Base-by-base conservation (phyloP, 768 basidiomycete species). In the Myochromella boudieri region DNA sequence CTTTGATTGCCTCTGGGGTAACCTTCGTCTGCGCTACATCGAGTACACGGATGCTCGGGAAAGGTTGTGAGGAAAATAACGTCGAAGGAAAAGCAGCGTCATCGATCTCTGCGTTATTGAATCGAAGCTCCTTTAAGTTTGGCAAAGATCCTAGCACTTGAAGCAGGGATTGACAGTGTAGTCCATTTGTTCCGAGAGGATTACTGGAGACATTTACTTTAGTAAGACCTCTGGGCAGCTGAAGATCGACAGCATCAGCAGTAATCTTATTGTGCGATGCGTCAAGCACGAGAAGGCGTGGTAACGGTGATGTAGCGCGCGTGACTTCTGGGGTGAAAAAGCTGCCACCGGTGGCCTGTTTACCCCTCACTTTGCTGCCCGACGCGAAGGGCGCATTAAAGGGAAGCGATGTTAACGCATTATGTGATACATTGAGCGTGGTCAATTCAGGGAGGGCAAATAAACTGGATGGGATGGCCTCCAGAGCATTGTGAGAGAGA, bases 401-500 rank as follows among this genome's bases (percentile, higher is more conserved):
- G 1, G 85, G 82, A 6, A 91, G 67, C 2, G 76, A 55, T 6
- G 73, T 71, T 8, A 91, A 69, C 0, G 68, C 60, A 61, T 92
- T 92, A 57, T 90, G 78, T 2, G 89, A 85, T 11, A 91, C 50
- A 51, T 91, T 87, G 40, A 92, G 71, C 21, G 63, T 71, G 3
- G 79, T 72, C 26, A 92, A 75, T 28, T 79, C 69, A 6, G 89
- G 86, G 15, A 92, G 77, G 10, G 84, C 70, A 54, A 83, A 91
- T 22, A 90, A 56, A 54, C 81, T 77, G 25, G 66, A 56, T 1
- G 90, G 90, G 9, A 91, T 71, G 4, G 76, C 66, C 0, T 75
- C 75, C 25, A 93, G 70, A 3, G 70, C 64, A 60, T 92, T 92
- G 60, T 86, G 75, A 0, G 89, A 91, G 26, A 93, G 66, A 65